phyloP scores from a whole-genome alignment of 768 basidiomycete genomes.

The Rhizopogon roseolus region DNA sequence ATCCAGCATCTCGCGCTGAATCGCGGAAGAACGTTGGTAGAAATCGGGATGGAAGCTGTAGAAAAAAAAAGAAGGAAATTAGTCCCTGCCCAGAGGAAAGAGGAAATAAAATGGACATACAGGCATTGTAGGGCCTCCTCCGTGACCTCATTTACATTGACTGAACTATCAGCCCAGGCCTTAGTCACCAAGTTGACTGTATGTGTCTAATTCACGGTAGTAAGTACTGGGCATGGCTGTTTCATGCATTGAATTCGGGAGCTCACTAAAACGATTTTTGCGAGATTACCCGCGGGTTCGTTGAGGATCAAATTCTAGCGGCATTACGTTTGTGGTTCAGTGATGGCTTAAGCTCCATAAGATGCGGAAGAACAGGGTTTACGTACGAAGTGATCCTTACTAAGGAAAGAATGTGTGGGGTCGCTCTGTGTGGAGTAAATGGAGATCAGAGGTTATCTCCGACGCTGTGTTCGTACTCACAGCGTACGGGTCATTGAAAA shows the following conservation, averaged over 20 bases:
- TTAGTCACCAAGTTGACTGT: constrained; percentile 65
- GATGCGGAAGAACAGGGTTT: neutral
- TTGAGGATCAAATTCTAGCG: constrained; percentile 72
- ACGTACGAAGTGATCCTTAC: constrained; percentile 84
- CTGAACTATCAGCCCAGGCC: constrained; percentile 74
- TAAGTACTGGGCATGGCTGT: neutral
- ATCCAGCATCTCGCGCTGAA: constrained; percentile 76
- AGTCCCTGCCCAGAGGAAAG: neutral
- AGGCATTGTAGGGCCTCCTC: constrained; percentile 67
- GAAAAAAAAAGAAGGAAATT: neutral
- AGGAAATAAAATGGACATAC: constrained; percentile 31
- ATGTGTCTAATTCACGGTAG: constrained; percentile 38
- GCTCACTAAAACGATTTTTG: constrained; percentile 62
- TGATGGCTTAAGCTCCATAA: constrained; percentile 4
- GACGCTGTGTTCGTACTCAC: constrained; percentile 35
- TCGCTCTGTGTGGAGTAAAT: constrained; percentile 51
- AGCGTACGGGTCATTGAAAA: constrained; percentile 80
- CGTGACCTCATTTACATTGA: constrained; percentile 50
- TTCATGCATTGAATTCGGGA: neutral
- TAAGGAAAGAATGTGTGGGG: constrained; percentile 85
- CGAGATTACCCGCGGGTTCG: constrained; percentile 76
- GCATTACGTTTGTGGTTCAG: neutral
- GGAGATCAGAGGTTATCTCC: constrained; percentile 6
- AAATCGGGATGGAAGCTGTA: constrained; percentile 82
- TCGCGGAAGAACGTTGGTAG: constrained; percentile 53